A percentile compares a stretch with the other conserved stretches of the same genome.
These are phyloP conservation scores for Houttuynia cordata DNA, from an alignment of 164 flowering plant genomes.

Conservation along the genomic window DNA sequence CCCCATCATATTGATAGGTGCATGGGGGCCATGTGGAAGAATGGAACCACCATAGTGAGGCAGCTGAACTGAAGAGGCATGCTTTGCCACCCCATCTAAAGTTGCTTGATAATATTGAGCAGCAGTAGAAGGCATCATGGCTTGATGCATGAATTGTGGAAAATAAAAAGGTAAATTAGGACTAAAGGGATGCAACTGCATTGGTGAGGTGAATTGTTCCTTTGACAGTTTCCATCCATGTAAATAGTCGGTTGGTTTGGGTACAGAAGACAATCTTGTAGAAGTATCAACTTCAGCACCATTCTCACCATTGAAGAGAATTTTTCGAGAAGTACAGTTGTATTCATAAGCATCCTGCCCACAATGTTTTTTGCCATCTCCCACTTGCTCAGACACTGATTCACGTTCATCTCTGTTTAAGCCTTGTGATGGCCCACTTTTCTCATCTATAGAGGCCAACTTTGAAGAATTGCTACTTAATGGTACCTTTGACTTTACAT, in stretches of 20 bases:
- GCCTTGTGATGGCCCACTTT: conserved; percentile 14
- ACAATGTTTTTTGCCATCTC: conserved; percentile 1
- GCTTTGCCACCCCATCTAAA: conserved; percentile 33
- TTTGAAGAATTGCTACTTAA: conserved; percentile 16
- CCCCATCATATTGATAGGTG: conserved; percentile 30
- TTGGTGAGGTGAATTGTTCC: conserved; percentile 25
- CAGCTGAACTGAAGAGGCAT: conserved; percentile 30
- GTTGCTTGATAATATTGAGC: conserved; percentile 44
- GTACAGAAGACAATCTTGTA: conserved; percentile 39
- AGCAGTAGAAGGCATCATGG: conserved; percentile 40
- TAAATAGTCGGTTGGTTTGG: conserved; percentile 20
- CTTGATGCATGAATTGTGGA: conserved; percentile 54
- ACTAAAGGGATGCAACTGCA: conserved; percentile 17
- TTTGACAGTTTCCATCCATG: conserved; percentile 24
- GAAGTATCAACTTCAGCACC: conserved; percentile 30
- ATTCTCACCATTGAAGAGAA: conserved; percentile 30
- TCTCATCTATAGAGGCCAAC: conserved; percentile 16
- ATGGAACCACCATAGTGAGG: conserved; percentile 48
- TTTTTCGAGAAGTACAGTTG: conserved; percentile 26
- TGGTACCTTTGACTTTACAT: conserved; percentile 51
- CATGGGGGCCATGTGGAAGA: conserved; percentile 47
- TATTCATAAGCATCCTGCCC: conserved; percentile 8
- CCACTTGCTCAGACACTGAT: conserved; percentile 11
- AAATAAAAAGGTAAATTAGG: conserved; percentile 53
- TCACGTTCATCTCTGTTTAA: conserved; percentile 20